Conservation (phyloP, 2,329 filamentous ascomycete species). For the Stagonosporopsis cucurbitacearum region DNA sequence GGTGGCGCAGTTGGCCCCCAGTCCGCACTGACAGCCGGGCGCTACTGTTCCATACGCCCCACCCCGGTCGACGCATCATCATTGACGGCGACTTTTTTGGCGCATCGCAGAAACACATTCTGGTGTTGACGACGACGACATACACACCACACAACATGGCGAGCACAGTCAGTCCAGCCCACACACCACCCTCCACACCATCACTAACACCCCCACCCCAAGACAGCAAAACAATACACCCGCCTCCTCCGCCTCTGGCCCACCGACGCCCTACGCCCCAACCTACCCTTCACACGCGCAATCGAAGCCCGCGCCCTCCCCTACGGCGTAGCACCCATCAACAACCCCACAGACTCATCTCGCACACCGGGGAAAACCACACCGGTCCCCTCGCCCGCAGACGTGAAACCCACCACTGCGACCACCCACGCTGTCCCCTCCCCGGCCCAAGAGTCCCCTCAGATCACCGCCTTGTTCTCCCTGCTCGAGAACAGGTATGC, state of each 20-base stretch:
- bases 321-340: conserved; percentile 38
- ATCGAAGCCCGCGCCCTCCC: conserved; percentile 51
- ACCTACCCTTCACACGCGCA: conserved; percentile 53
- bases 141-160: conserved; percentile 23
- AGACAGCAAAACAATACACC: conserved; percentile 56
- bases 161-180: conserved; percentile 17
- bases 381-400: conserved; percentile 15
- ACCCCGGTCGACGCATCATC: neutral
- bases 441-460: conserved; percentile 48
- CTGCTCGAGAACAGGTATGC: conserved; percentile 66
- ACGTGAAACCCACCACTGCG: conserved; percentile 15
- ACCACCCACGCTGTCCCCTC: conserved; percentile 19
- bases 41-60: no score
- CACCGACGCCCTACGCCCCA: conserved; percentile 57
- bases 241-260: conserved; percentile 60
- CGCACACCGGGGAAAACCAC: conserved; percentile 5
- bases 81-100: conserved; percentile 5
- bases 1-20: conserved; percentile 9
- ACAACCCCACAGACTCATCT: conserved; percentile 18
- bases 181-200: neutral
- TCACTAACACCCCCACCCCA: neutral
- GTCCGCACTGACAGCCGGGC: no score
- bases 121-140: no score
- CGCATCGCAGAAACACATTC: neutral
- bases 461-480: conserved; percentile 65